phyloP scores from a whole-genome alignment of 1,284 basidiomycete species.

The Naganishia sp. region DNA sequence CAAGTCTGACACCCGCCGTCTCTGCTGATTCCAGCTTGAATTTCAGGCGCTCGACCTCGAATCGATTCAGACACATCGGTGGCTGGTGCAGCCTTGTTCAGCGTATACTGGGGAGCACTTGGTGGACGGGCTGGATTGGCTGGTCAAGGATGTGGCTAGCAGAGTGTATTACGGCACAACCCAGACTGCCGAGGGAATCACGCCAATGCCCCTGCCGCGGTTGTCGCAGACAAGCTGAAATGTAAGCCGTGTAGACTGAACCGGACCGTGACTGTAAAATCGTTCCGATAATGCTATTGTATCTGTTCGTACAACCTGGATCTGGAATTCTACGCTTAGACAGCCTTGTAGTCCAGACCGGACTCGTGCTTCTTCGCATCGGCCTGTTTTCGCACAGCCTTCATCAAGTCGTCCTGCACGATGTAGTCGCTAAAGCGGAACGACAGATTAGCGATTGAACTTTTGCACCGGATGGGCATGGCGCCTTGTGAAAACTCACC shows the following conservation, averaged over 20 bases:
- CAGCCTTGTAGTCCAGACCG: slow-evolving; percentile 32
- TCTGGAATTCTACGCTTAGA: slow-evolving; percentile 6
- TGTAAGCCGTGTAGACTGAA: not conserved
- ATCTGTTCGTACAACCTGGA: slow-evolving; percentile 15
- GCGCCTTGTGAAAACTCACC: slow-evolving; percentile 56
- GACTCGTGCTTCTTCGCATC: slow-evolving; percentile 97
- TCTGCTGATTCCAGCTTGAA: not conserved
- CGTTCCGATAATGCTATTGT: slow-evolving; percentile 3
- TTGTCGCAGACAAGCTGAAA: not conserved
- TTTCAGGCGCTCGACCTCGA: slow-evolving; percentile 71
- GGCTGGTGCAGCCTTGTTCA: slow-evolving; percentile 89
- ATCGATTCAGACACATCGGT: slow-evolving; percentile 79
- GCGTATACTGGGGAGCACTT: slow-evolving; percentile 86
- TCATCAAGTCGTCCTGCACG: slow-evolving; percentile 92
- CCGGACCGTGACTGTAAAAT: not conserved
- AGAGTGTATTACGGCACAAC: slow-evolving; percentile 54
- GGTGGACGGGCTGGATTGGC: slow-evolving; percentile 85
- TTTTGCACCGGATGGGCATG: too few relatives aligned
- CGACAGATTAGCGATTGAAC: not conserved
- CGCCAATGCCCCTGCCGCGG: not conserved
- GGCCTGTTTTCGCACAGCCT: slow-evolving; percentile 94
- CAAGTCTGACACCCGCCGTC: too few relatives aligned
- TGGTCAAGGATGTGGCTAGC: slow-evolving; percentile 84
- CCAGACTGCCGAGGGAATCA: slow-evolving; percentile 10
- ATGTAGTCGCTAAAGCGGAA: slow-evolving; percentile 69